These are phyloP conservation scores for Mycosphaerella sp. DNA, from an alignment of 2,329 filamentous ascomycete genomes.

Conservation along the genomic window DNA sequence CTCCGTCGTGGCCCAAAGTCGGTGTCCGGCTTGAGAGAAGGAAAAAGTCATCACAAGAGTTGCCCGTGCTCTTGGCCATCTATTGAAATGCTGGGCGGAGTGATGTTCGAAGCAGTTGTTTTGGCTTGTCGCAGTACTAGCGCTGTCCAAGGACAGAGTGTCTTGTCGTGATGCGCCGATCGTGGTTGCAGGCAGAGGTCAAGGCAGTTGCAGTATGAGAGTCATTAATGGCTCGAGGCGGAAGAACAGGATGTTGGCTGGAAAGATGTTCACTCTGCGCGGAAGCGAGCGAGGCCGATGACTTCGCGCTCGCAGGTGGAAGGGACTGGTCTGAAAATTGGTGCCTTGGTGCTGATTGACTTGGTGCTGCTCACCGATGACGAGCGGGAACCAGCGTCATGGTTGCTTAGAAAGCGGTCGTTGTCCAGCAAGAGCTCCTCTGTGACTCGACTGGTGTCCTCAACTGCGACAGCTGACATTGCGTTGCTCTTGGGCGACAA, in stretches of 20 bases:
- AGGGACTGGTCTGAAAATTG: slow-evolving; percentile 1
- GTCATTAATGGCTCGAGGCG: neutral
- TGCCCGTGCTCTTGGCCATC: slow-evolving; percentile 8
- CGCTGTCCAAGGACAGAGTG: neutral
- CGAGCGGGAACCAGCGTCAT: slow-evolving; percentile 2
- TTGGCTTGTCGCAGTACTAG: neutral
- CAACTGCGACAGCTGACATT: slow-evolving; percentile 6
- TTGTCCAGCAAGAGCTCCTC: slow-evolving; percentile 8
- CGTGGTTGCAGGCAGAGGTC: neutral
- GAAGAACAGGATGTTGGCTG: neutral
- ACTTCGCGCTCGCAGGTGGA: slow-evolving; percentile 10
- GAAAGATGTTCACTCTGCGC: slow-evolving; percentile 6
- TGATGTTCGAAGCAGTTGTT: slow-evolving; percentile 2
- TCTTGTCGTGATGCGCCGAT: neutral
- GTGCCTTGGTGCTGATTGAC: slow-evolving; percentile 3
- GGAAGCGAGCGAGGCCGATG: slow-evolving; percentile 14
- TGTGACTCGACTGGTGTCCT: neutral
- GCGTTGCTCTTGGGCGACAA: slow-evolving; percentile 2
- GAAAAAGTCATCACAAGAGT: slow-evolving; percentile 7
- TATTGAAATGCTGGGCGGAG: slow-evolving; percentile 2
- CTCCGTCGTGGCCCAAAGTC: neutral
- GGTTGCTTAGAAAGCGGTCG: slow-evolving; percentile 12
- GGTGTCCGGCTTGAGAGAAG: neutral
- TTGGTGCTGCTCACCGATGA: slow-evolving; percentile 7
- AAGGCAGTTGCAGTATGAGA: neutral